Conservation (phyloP, 306 rosid species). For the Acmispon strigosus region DNA sequence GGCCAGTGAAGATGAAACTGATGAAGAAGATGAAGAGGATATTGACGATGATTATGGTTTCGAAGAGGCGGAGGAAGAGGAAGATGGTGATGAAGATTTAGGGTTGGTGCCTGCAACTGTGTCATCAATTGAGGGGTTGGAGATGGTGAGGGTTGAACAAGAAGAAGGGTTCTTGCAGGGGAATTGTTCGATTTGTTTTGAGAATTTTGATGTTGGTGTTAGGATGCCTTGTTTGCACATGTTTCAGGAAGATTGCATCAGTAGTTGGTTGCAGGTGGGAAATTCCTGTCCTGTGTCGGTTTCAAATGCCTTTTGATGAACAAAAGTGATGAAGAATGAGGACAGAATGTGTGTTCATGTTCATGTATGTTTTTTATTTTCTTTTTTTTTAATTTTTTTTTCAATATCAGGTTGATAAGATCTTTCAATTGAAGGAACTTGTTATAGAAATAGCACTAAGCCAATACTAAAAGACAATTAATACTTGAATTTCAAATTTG, state of each 20-base stretch:
- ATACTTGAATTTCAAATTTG: too few species aligned
- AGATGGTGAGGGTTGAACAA: neutral
- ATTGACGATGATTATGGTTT: neutral
- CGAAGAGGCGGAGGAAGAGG: too few species aligned
- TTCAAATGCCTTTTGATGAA: neutral
- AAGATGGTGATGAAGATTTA: too few species aligned
- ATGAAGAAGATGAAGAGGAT: neutral
- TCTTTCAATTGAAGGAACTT: too few species aligned
- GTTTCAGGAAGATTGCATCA: neutral
- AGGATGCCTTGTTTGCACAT: neutral
- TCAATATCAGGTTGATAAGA: too few species aligned
- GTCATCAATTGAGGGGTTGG: neutral
- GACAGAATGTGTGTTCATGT: too few species aligned
- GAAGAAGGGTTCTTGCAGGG: too few species aligned
- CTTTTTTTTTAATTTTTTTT: too few species aligned
- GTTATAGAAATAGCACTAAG: too few species aligned
- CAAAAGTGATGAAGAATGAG: too few species aligned
- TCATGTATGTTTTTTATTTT: too few species aligned
- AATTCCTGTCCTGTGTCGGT: constrained; percentile 1
- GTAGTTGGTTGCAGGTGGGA: neutral
- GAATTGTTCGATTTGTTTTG: neutral
- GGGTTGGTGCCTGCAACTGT: constrained; percentile 7
- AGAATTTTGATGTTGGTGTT: neutral
- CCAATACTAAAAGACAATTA: too few species aligned
- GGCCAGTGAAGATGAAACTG: neutral